Base-by-base conservation (phyloP, 768 basidiomycete genomes). In the Hygrophorus pudorinus region DNA sequence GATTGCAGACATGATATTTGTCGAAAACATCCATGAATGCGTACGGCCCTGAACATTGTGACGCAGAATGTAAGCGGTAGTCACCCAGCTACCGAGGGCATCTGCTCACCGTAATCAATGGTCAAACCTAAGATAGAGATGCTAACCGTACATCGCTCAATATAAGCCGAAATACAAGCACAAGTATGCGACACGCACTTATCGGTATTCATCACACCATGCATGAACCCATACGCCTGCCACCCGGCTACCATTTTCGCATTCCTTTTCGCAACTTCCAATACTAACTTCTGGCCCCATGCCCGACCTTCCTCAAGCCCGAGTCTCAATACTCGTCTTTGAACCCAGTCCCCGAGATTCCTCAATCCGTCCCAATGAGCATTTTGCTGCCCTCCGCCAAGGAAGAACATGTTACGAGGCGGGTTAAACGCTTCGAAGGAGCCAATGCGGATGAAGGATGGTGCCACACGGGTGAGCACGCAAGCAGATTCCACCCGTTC, bases 181-280 rank as follows among this genome's bases (percentile, higher is more conserved):
- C 5, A 11, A 20, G 11, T 24, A 32, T 24, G 44, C 20, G 18
- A 2, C n/a, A 56, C 73, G 46, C 51, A 85, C 85, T 94, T 96
- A 66, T 97, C 94, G 1, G 93, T 94, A 57, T 98, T 98, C 53
- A 99, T 90, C 30, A 99, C 94, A 0, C 90, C 91, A 56, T 92
- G 88, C 89, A 91, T 89, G 59, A 87, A 92, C 1, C 90, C 90
- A 59, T 85, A 86, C 5, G 78, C 89, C 63, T 98, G 94, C 96
- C 96, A 98, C 3, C 74, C 84, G 8, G 92, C 96, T 0, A 92
- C 87, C 86, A 93, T 98, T 57, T 67, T 68, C 35, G 87, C 93
- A 57, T 96, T 98, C 56, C 91, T 68, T 59, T 73, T 76, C 12
- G 89, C 80, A 0, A 79, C 79, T 53, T 96, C 91, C 51, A 81